phyloP scores from a whole-genome alignment of 2,329 filamentous ascomycete genomes.

The Ophiostoma australiae region DNA sequence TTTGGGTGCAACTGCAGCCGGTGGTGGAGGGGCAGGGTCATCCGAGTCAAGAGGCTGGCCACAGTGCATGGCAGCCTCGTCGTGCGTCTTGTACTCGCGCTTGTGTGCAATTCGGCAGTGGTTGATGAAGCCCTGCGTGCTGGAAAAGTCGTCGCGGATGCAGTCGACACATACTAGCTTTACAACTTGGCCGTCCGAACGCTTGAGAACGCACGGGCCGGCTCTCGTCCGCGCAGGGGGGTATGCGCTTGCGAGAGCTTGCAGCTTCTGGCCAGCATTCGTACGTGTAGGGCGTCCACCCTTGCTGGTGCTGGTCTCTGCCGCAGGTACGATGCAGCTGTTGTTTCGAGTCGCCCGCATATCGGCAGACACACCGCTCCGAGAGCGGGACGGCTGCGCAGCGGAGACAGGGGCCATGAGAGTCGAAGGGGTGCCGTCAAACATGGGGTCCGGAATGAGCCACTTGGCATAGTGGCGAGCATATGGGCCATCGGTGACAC shows the following conservation, averaged over 20 bases:
- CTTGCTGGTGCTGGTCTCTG: conserved; percentile 50
- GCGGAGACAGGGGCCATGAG: conserved; percentile 32
- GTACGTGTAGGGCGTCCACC: conserved; percentile 45
- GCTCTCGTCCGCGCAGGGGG: conserved; percentile 72
- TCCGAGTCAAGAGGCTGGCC: conserved; percentile 75
- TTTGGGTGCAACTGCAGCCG: not conserved
- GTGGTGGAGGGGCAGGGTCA: conserved; percentile 40
- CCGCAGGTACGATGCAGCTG: conserved; percentile 36
- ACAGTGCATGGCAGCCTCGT: conserved; percentile 83
- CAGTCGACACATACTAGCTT: conserved; percentile 89
- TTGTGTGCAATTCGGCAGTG: conserved; percentile 95
- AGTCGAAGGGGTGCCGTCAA: conserved; percentile 59
- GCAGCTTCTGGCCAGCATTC: conserved; percentile 56
- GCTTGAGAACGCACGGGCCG: conserved; percentile 77
- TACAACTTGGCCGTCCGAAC: conserved; percentile 78
- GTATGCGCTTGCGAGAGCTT: conserved; percentile 65
- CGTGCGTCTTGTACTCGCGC: conserved; percentile 90
- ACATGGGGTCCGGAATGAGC: conserved; percentile 82
- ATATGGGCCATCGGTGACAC: conserved; percentile 87
- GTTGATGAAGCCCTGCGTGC: conserved; percentile 98
- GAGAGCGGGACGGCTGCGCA: conserved; percentile 40
- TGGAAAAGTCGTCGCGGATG: conserved; percentile 84
- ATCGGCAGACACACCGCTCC: conserved; percentile 51
- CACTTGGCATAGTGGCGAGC: conserved; percentile 92
- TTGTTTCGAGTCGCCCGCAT: conserved; percentile 77